Conservation (phyloP, 495 filamentous ascomycete genomes). For the Lasiosphaeriaceae sp. region DNA sequence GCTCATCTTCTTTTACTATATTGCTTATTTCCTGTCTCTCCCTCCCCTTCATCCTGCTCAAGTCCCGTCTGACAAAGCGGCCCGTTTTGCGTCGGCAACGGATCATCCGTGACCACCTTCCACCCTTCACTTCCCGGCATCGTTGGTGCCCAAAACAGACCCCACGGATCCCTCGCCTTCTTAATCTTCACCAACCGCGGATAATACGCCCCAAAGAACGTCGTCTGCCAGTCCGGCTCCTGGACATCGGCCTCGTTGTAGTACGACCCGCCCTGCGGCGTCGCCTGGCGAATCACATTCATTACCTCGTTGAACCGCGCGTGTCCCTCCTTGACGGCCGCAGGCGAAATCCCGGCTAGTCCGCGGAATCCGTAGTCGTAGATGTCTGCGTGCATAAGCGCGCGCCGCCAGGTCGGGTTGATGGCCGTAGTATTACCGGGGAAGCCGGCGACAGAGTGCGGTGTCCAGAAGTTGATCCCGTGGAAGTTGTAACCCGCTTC, state of each 20-base stretch:
- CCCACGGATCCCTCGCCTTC: slow-evolving; percentile 49
- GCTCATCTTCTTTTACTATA: too few species aligned
- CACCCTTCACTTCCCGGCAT: slow-evolving; percentile 53
- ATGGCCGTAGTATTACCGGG: slow-evolving; percentile 42
- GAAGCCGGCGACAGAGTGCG: slow-evolving; percentile 23
- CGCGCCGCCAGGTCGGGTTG: slow-evolving; percentile 50
- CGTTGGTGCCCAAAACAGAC: slow-evolving; percentile 53
- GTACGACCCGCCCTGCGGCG: slow-evolving; percentile 39
- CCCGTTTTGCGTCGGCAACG: slow-evolving; percentile 36
- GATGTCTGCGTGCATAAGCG: slow-evolving; percentile 53
- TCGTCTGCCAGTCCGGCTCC: slow-evolving; percentile 56
- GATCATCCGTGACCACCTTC: slow-evolving; percentile 29
- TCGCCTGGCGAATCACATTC: slow-evolving; percentile 29
- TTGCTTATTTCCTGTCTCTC: too few species aligned
- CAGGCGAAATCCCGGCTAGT: background rate
- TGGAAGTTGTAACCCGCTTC: slow-evolving; percentile 37
- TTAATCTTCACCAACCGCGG: slow-evolving; percentile 47
- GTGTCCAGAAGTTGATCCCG: slow-evolving; percentile 38
- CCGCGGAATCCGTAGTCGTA: slow-evolving; percentile 18
- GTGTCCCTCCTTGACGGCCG: slow-evolving; percentile 15
- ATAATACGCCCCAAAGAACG: slow-evolving; percentile 56
- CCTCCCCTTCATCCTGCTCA: background rate
- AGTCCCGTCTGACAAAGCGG: slow-evolving; percentile 25
- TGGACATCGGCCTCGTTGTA: slow-evolving; percentile 49
- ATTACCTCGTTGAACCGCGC: slow-evolving; percentile 18